These are phyloP conservation scores for Lactarius vividus DNA, from an alignment of 768 basidiomycete species.

Conservation along the genomic window DNA sequence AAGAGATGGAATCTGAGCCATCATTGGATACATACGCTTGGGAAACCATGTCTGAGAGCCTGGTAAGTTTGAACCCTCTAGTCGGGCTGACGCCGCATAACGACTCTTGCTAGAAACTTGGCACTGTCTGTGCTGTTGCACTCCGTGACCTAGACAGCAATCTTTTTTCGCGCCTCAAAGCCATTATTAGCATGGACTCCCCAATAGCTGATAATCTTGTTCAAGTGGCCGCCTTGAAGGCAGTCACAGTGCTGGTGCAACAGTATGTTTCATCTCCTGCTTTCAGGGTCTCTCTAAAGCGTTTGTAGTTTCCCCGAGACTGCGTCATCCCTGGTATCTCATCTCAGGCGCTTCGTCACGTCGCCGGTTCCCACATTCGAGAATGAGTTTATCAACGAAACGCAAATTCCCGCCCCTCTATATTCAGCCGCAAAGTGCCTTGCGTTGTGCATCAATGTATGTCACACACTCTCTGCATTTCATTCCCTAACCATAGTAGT, in stretches of 20 bases:
- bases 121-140: constrained; percentile 76
- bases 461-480: constrained; percentile 23
- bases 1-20: constrained; percentile 79
- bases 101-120: constrained; percentile 62
- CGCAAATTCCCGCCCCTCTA: constrained; percentile 72
- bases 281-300: not conserved
- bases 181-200: constrained; percentile 76
- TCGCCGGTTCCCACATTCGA: constrained; percentile 87
- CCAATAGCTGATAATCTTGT: constrained; percentile 81
- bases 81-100: not conserved
- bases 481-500: constrained; percentile 40
- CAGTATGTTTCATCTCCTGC: constrained; percentile 48
- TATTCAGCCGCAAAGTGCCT: constrained; percentile 87
- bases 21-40: constrained; percentile 84
- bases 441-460: constrained; percentile 82
- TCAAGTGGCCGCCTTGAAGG: constrained; percentile 87
- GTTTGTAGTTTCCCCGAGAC: constrained; percentile 71
- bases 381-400: constrained; percentile 73
- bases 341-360: constrained; percentile 84
- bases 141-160: constrained; percentile 62
- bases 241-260: constrained; percentile 78
- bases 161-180: constrained; percentile 65
- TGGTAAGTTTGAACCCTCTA: constrained; percentile 47
- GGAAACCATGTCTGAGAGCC: constrained; percentile 89
- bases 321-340: constrained; percentile 67